Evolutionary conservation across 2,329 filamentous ascomycete genomes (phyloP).

Genomic region (Ophiobolus disseminans): DNA sequence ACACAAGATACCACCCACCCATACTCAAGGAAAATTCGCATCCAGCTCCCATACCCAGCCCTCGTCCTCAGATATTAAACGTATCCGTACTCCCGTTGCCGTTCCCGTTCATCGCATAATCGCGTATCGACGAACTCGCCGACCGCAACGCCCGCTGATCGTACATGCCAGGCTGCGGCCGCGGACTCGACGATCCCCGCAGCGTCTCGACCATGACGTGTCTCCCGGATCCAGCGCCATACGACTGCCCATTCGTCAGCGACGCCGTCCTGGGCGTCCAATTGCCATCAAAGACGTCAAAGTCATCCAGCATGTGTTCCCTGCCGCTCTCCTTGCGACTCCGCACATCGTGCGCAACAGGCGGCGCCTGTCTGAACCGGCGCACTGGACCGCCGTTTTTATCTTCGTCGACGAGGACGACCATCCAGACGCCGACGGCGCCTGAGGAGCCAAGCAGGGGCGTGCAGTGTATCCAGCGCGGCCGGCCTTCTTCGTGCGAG

Average conservation of each 20-base stretch:
- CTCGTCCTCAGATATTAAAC: conserved; percentile 18
- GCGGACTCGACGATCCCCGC: conserved; percentile 15
- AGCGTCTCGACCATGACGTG: conserved; percentile 12
- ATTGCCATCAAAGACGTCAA: conserved; percentile 12
- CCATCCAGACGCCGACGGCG: conserved; percentile 78
- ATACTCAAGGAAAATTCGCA: background rate
- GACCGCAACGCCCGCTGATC: conserved; percentile 20
- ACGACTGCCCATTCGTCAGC: background rate
- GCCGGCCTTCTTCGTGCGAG: conserved; percentile 64
- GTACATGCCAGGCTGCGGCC: conserved; percentile 3
- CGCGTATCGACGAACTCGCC: conserved; percentile 13
- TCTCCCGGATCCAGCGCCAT: conserved; percentile 10
- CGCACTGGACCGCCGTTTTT: conserved; percentile 27
- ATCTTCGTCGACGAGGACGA: conserved; percentile 71
- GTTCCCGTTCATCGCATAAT: conserved; percentile 11
- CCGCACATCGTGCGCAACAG: conserved; percentile 37
- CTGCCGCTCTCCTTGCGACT: conserved; percentile 7
- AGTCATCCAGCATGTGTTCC: conserved; percentile 10
- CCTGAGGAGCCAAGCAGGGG: conserved; percentile 72
- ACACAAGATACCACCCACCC: conserved; percentile 2
- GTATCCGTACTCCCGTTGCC: conserved; percentile 20
- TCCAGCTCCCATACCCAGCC: background rate
- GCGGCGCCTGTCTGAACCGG: conserved; percentile 41
- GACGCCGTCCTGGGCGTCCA: conserved; percentile 3
- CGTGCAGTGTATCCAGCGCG: conserved; percentile 79